A percentile compares a stretch with the other conserved stretches of the same genome.
phyloP scores from a whole-genome alignment of 805 yeast genomes.

The Ogataea philodendri region DNA sequence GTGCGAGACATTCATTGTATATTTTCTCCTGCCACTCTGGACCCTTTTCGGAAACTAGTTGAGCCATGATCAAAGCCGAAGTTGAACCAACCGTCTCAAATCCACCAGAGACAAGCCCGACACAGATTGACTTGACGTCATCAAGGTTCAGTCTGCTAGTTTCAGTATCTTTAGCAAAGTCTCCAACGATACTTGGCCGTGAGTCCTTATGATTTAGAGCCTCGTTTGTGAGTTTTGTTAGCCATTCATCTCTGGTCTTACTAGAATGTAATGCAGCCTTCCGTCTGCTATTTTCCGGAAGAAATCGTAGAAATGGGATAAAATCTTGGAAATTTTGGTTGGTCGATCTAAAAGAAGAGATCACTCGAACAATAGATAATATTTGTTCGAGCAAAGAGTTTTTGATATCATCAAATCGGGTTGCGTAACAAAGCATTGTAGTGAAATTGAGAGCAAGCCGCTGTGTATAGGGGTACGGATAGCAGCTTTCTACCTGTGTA shows the following conservation, averaged over 20 bases:
- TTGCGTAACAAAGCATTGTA: conserved; percentile 40
- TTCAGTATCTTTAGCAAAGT: conserved; percentile 32
- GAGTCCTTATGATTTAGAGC: conserved; percentile 26
- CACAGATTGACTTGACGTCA: conserved; percentile 25
- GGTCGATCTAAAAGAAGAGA: conserved; percentile 36
- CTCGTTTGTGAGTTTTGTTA: conserved; percentile 28
- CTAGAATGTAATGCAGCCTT: conserved; percentile 29
- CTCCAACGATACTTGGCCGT: conserved; percentile 36
- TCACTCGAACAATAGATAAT: conserved; percentile 30
- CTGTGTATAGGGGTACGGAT: conserved; percentile 33
- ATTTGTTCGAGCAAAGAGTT: conserved; percentile 32
- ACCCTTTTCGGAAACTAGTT: conserved; percentile 17
- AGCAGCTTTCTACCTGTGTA: conserved; percentile 11
- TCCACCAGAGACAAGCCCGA: conserved; percentile 27
- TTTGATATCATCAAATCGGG: conserved; percentile 34
- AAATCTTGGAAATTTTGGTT: conserved; percentile 39
- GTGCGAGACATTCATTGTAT: conserved; percentile 14
- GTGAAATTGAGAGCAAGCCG: conserved; percentile 39
- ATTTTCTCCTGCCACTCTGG: conserved; percentile 21
- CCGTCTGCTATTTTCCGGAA: conserved; percentile 32
- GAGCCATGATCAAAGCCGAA: conserved; percentile 19
- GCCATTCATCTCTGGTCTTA: conserved; percentile 33
- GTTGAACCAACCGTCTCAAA: conserved; percentile 27
- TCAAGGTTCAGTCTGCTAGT: conserved; percentile 21
- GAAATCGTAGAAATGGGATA: conserved; percentile 34